These are phyloP conservation scores for Leccinum obscurum DNA, from an alignment of 768 basidiomycete species.

Conservation along the genomic window DNA sequence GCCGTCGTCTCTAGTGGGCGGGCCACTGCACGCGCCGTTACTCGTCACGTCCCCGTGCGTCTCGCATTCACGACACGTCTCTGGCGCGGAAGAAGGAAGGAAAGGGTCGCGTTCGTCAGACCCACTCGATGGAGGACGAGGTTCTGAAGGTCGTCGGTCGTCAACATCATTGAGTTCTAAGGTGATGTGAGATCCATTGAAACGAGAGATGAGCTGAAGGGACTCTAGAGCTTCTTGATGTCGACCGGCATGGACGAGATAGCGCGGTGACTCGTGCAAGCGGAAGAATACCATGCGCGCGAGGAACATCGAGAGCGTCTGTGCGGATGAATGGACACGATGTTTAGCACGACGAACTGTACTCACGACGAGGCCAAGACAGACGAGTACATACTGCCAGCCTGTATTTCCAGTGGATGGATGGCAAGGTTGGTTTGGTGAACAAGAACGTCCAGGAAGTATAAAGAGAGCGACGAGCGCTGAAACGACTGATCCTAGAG, in stretches of 20 bases:
- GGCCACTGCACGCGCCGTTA: constrained; percentile 7
- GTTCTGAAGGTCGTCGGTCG: constrained; percentile 36
- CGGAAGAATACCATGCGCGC: constrained; percentile 88
- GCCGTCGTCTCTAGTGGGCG: constrained; percentile 17
- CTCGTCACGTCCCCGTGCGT: constrained; percentile 15
- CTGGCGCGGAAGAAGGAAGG: constrained; percentile 19
- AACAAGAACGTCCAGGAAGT: constrained; percentile 75
- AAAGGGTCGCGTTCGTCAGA: constrained; percentile 32
- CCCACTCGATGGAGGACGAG: constrained; percentile 15
- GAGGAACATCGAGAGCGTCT: constrained; percentile 89
- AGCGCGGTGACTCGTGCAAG: constrained; percentile 92
- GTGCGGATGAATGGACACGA: constrained; percentile 8
- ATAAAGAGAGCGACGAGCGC: constrained; percentile 78
- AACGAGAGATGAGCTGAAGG: constrained; percentile 79
- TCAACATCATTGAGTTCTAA: constrained; percentile 73
- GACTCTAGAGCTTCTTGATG: constrained; percentile 82
- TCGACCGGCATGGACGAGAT: constrained; percentile 86
- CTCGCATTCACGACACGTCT: constrained; percentile 9
- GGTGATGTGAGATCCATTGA: constrained; percentile 74
- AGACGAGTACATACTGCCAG: constrained; percentile 83
- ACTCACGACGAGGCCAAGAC: constrained; percentile 82
- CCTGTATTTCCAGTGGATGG: constrained; percentile 72
- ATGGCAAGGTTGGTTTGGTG: constrained; percentile 55
- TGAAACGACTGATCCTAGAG: constrained; percentile 84
- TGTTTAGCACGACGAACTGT: constrained; percentile 2